phyloP scores from a whole-genome alignment of 441 rosid species.

The Gossypium lobatum region DNA sequence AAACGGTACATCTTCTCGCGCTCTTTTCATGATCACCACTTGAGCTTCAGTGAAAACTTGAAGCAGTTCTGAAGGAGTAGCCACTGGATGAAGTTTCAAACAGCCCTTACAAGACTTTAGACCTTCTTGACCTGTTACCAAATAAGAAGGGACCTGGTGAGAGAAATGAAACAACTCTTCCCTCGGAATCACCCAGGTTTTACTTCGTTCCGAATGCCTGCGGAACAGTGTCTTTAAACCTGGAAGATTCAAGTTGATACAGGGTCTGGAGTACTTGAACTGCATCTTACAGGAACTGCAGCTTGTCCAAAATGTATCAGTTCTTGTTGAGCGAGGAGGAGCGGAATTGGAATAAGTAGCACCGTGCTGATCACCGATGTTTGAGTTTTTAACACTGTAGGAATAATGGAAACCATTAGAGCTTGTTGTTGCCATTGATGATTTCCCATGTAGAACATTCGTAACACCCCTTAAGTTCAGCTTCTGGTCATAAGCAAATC shows the following conservation, averaged over 20 bases:
- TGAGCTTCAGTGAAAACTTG: slow-evolving; percentile 26
- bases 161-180: slow-evolving; percentile 38
- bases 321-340: slow-evolving; percentile 6
- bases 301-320: slow-evolving; percentile 46
- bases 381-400: slow-evolving; percentile 16
- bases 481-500: slow-evolving; percentile 43
- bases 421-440: slow-evolving; percentile 27
- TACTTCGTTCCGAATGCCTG: slow-evolving; percentile 10
- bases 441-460: slow-evolving; percentile 10
- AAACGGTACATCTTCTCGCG: slow-evolving; percentile 3
- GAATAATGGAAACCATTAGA: slow-evolving; percentile 27
- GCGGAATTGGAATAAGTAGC: slow-evolving; percentile 18
- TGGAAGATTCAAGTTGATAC: slow-evolving; percentile 27
- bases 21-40: slow-evolving; percentile 14
- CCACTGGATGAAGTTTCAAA: slow-evolving; percentile 40
- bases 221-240: slow-evolving; percentile 36
- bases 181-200: slow-evolving; percentile 24
- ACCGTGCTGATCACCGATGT: slow-evolving; percentile 21
- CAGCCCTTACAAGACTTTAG: slow-evolving; percentile 29
- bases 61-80: slow-evolving; percentile 39
- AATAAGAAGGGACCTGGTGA: slow-evolving; percentile 35
- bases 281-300: slow-evolving; percentile 38
- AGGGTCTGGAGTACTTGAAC: slow-evolving; percentile 36
- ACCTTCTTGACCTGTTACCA: slow-evolving; percentile 35
- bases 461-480: slow-evolving; percentile 22